Conservation (phyloP, 352 stramenopile species). For the Phytophthora litchii region DNA sequence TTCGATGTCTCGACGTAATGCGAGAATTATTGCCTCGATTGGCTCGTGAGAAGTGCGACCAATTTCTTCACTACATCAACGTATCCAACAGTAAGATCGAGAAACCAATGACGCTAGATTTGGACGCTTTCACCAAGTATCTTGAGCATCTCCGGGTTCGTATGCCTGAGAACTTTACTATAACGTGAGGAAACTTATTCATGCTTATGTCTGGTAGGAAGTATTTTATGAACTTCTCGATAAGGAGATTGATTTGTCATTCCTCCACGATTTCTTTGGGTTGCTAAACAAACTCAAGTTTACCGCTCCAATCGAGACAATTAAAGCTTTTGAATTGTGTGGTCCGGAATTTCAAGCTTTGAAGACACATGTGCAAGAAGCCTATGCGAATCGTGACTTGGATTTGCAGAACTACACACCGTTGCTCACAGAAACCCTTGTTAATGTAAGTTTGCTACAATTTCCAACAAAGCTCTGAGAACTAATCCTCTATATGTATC, state of each 20-base stretch:
- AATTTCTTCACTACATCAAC: constrained; percentile 52
- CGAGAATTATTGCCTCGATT: constrained; percentile 47
- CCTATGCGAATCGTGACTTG: constrained; percentile 29
- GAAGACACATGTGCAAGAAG: constrained; percentile 39
- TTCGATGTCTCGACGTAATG: constrained; percentile 45
- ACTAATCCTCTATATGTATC: neutral
- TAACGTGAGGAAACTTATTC: no score
- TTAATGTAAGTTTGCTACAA: constrained; percentile 8
- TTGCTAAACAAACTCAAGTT: constrained; percentile 46
- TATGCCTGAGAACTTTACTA: neutral
- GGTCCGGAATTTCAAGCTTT: constrained; percentile 53
- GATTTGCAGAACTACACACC: constrained; percentile 40
- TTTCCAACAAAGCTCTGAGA: neutral
- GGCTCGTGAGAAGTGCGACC: constrained; percentile 47
- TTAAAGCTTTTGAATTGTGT: constrained; percentile 43
- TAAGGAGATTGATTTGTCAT: constrained; percentile 53
- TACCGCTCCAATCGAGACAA: constrained; percentile 28
- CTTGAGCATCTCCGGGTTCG: constrained; percentile 58
- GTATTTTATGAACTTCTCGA: constrained; percentile 53
- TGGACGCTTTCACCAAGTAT: constrained; percentile 58
- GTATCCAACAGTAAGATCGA: constrained; percentile 49
- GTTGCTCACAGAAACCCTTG: constrained; percentile 26
- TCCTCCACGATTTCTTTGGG: constrained; percentile 50
- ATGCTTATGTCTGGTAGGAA: constrained; percentile 26
- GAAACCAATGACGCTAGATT: constrained; percentile 36